Conservation (phyloP, 257 asterid genomes). For the Nyctanthes arbortristis region DNA sequence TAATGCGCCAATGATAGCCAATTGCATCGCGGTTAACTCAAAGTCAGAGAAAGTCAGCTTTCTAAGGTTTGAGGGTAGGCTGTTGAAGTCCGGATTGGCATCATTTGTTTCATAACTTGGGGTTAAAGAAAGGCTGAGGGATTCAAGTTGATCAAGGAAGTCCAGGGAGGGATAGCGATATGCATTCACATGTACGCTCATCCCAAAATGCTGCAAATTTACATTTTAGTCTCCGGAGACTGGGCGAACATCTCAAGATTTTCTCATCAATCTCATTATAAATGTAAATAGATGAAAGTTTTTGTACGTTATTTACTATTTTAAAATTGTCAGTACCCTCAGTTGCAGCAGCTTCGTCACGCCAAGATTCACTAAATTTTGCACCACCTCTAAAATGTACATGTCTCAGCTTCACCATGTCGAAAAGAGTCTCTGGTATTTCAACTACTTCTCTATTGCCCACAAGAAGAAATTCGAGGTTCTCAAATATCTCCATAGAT, state of each 20-base stretch:
- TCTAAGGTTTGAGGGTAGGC: slow-evolving; percentile 12
- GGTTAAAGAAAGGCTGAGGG: not conserved
- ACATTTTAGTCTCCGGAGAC: slow-evolving; percentile 23
- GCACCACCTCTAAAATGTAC: rapidly evolving
- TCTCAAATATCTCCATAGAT: no score
- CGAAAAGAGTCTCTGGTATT: no score
- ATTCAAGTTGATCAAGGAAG: slow-evolving; percentile 8
- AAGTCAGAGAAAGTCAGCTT: slow-evolving; percentile 17
- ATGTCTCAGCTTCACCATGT: no score
- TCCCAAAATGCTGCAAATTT: not conserved
- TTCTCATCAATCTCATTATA: slow-evolving; percentile 8
- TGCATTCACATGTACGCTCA: not conserved
- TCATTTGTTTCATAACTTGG: not conserved
- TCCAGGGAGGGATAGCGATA: slow-evolving; percentile 3
- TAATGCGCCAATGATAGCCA: not conserved
- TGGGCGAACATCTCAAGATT: slow-evolving; percentile 18
- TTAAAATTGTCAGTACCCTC: not conserved
- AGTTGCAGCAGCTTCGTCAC: not conserved
- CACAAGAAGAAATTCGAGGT: no score
- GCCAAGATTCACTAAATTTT: not conserved
- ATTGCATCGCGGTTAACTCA: not conserved
- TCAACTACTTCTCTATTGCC: no score
- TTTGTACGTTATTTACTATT: not conserved
- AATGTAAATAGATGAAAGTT: rapidly evolving
- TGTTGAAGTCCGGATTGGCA: not conserved